Conservation (phyloP, 441 rosid species). For the Viola pubescens region DNA sequence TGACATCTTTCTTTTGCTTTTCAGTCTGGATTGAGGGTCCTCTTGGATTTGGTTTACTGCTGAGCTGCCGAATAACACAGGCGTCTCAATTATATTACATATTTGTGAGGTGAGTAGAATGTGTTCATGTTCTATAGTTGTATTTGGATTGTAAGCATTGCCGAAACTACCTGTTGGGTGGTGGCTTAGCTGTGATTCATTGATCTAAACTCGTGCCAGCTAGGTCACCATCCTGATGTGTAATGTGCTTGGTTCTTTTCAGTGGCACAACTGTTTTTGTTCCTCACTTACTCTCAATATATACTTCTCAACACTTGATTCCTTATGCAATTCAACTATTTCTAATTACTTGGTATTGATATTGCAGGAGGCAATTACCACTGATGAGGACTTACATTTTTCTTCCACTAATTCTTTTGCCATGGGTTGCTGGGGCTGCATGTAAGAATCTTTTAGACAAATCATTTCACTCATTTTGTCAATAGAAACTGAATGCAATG, state of each 20-base stretch:
- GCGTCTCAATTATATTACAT: conserved; percentile 75
- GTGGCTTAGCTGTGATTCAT: not conserved
- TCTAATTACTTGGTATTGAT: conserved; percentile 20
- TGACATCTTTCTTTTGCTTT: conserved; percentile 14
- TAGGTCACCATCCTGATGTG: conserved; percentile 1
- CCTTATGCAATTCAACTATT: not conserved
- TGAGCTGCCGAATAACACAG: conserved; percentile 81
- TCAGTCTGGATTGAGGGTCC: conserved; percentile 94
- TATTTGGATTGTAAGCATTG: not conserved
- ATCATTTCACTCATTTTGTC: conserved; percentile 7
- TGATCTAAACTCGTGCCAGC: not conserved
- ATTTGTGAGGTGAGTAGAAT: conserved; percentile 65
- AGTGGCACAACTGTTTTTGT: not conserved
- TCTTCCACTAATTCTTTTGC: conserved; percentile 61
- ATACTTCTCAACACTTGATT: not conserved
- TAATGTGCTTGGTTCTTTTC: not conserved
- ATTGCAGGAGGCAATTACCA: conserved; percentile 75
- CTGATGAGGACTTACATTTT: conserved; percentile 61
- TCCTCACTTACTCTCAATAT: not conserved
- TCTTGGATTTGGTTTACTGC: conserved; percentile 77
- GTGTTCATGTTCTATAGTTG: conserved; percentile 1
- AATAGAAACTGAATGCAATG: conserved; percentile 5
- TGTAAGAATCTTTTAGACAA: conserved; percentile 36
- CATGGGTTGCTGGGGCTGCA: conserved; percentile 68
- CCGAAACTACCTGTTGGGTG: not conserved